Evolutionary conservation across 768 basidiomycete genomes (phyloP).

Genomic region (Leccinum truebloodii): DNA sequence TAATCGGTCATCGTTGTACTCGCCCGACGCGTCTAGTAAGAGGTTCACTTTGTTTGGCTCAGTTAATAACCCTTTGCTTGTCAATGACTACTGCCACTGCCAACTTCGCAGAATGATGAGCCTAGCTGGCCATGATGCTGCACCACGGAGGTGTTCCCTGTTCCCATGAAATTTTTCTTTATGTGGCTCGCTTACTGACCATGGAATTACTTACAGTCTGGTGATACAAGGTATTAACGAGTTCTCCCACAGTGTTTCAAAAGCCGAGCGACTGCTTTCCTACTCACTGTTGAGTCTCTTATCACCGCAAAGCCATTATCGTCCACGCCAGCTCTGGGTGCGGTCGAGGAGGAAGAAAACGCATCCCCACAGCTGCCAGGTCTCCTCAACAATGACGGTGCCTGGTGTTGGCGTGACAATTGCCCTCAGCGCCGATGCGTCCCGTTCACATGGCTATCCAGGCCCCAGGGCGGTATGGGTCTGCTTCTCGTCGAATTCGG

Average conservation of each 20-base stretch:
- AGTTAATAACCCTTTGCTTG: too few relatives aligned
- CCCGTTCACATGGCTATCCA: slow-evolving; percentile 74
- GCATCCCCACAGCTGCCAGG: slow-evolving; percentile 46
- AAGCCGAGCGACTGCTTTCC: slow-evolving; percentile 70
- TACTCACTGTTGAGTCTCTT: slow-evolving; percentile 67
- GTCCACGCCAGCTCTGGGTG: slow-evolving; percentile 47
- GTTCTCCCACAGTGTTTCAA: slow-evolving; percentile 19
- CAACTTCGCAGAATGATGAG: too few relatives aligned
- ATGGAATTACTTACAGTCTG: too few relatives aligned
- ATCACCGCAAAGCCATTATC: slow-evolving; percentile 68
- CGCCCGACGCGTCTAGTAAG: slow-evolving; percentile 13
- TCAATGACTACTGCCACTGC: too few relatives aligned
- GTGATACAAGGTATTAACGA: too few relatives aligned
- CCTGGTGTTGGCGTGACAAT: slow-evolving; percentile 85
- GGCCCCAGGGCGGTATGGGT: slow-evolving; percentile 57
- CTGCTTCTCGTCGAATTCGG: slow-evolving; percentile 47
- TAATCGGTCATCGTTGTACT: slow-evolving; percentile 26
- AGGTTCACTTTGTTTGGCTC: slow-evolving; percentile 4
- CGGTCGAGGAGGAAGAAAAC: slow-evolving; percentile 49
- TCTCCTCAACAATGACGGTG: slow-evolving; percentile 66
- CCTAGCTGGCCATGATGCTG: too few relatives aligned
- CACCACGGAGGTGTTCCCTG: too few relatives aligned
- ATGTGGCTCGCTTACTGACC: too few relatives aligned
- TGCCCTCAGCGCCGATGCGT: slow-evolving; percentile 70
- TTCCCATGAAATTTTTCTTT: too few relatives aligned